Percentiles rank a stretch among this genome's conserved stretches.
Evolutionary conservation across 306 rosid genomes (phyloP).

Genomic region (Prunus padus): DNA sequence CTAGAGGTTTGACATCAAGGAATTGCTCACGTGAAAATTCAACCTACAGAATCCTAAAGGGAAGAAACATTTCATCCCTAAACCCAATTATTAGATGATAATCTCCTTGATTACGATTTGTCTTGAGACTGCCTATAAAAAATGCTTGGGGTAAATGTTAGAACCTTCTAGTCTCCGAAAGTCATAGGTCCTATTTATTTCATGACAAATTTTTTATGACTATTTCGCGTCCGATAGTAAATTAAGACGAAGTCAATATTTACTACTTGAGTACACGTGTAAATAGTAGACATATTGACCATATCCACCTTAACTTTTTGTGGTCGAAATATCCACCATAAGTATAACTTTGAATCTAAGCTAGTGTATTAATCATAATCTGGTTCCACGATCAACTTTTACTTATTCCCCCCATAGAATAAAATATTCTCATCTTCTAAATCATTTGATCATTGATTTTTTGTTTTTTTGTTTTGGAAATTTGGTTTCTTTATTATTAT

Average conservation of each 20-base stretch:
- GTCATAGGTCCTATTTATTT: background rate
- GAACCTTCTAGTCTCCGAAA: background rate
- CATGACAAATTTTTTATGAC: too few relatives aligned
- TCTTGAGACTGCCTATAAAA: background rate
- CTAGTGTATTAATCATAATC: too few relatives aligned
- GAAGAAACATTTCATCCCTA: background rate
- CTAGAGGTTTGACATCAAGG: background rate
- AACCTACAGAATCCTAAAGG: background rate
- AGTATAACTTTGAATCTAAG: too few relatives aligned
- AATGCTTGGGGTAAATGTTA: background rate
- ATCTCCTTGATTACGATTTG: background rate
- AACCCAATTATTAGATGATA: background rate
- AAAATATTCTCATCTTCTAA: too few relatives aligned
- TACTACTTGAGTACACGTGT: background rate
- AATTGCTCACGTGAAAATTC: background rate
- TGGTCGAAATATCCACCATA: too few relatives aligned
- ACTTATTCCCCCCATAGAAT: too few relatives aligned
- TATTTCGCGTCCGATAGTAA: too few relatives aligned
- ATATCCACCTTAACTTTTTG: background rate
- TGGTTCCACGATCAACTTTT: too few relatives aligned
- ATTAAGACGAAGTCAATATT: too few relatives aligned
- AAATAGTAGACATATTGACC: background rate
- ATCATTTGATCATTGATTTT: too few relatives aligned
- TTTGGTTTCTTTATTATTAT: too few relatives aligned
- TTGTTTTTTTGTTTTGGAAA: too few relatives aligned